Conservation (phyloP, 129 eudicot species). For the Gnaphalium uliginosum region DNA sequence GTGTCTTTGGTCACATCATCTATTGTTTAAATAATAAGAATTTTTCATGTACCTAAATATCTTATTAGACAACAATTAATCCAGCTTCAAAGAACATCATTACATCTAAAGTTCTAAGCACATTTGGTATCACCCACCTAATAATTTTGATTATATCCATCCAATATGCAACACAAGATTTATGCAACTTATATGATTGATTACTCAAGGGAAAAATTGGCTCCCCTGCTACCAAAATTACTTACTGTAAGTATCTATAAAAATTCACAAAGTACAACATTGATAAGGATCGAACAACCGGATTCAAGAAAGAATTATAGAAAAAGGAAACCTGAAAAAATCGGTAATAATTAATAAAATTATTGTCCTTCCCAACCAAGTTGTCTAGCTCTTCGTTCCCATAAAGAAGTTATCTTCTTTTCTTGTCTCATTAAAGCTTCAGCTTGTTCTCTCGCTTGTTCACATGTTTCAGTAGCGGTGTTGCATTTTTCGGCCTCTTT, state of each 20-base stretch:
- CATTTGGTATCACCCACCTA: not conserved
- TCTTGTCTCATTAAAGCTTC: constrained; percentile 68
- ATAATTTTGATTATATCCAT: not conserved
- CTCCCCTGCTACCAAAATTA: constrained; percentile 25
- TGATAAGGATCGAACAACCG: constrained; percentile 13
- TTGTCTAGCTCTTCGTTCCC: constrained; percentile 79
- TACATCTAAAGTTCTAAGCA: not conserved
- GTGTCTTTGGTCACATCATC: too few relatives aligned
- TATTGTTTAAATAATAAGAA: not conserved
- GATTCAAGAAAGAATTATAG: constrained; percentile 23
- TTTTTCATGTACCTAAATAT: not conserved
- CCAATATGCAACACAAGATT: not conserved
- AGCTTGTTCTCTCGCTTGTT: constrained; percentile 69
- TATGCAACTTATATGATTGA: constrained; percentile 21
- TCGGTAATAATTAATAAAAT: not conserved
- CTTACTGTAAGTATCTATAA: constrained; percentile 28
- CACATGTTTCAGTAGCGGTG: constrained; percentile 80
- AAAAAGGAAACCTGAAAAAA: constrained; percentile 13
- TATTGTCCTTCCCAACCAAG: constrained; percentile 75
- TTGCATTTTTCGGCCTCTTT: constrained; percentile 87
- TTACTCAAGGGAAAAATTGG: constrained; percentile 19
- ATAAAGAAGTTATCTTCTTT: constrained; percentile 63
- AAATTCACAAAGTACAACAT: constrained; percentile 34
- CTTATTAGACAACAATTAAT: not conserved
- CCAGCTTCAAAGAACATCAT: not conserved